Percentiles rank a stretch among this genome's conserved stretches.
Conservation (phyloP, 345 rosid genomes). For the Eucalyptus regnans region DNA sequence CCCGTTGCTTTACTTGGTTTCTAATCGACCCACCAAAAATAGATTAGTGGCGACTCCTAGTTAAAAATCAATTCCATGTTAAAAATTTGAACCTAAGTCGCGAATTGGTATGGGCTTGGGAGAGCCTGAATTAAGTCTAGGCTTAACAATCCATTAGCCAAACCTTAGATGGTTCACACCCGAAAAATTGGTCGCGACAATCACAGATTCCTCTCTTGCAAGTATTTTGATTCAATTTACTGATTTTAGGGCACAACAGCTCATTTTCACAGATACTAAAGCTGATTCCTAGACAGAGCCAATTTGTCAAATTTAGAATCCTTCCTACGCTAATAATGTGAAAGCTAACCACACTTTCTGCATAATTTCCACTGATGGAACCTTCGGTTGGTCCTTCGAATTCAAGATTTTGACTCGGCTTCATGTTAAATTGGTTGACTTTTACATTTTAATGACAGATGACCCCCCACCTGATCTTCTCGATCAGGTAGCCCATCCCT, state of each 20-base stretch:
- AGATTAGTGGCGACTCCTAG: too few species aligned
- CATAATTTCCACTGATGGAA: neutral
- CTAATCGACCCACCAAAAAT: too few species aligned
- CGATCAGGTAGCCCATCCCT: neutral
- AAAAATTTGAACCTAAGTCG: too few species aligned
- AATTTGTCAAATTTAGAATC: neutral
- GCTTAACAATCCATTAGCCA: too few species aligned
- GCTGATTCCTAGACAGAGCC: neutral
- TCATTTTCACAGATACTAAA: neutral
- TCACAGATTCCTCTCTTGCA: neutral
- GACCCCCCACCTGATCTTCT: neutral
- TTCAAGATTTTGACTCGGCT: neutral
- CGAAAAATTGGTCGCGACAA: too few species aligned
- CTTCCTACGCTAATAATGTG: neutral
- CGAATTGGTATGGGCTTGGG: too few species aligned
- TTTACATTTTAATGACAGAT: neutral
- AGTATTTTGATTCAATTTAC: neutral
- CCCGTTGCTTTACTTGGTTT: too few species aligned
- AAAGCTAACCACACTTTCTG: neutral
- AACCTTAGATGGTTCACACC: too few species aligned
- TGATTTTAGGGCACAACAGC: neutral
- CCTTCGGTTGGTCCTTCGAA: neutral
- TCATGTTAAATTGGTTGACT: neutral
- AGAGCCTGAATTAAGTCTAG: too few species aligned
- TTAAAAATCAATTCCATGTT: too few species aligned